Evolutionary conservation across 805 yeast species (phyloP).

Genomic region (Cyberlindnera suaveolens): DNA sequence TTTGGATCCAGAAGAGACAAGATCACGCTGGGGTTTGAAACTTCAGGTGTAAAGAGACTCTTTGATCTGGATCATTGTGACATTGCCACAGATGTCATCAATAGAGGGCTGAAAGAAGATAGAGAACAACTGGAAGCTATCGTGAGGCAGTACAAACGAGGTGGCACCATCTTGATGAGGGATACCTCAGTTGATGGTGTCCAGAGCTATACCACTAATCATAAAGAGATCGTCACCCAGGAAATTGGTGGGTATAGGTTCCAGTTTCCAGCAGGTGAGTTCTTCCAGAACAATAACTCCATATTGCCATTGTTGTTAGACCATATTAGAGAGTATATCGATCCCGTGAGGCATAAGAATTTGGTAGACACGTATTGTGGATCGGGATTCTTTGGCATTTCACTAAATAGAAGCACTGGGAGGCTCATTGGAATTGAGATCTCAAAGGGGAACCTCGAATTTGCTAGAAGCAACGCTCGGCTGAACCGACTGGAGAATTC

Average conservation of each 20-base stretch:
- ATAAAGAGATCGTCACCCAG: slow-evolving; percentile 73
- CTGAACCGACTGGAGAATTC: slow-evolving; percentile 69
- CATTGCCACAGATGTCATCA: slow-evolving; percentile 78
- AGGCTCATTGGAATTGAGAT: slow-evolving; percentile 89
- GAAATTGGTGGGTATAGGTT: slow-evolving; percentile 63
- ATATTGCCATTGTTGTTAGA: slow-evolving; percentile 77
- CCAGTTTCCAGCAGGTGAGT: slow-evolving; percentile 91
- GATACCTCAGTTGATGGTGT: slow-evolving; percentile 49
- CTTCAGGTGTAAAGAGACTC: slow-evolving; percentile 43
- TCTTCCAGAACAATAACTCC: slow-evolving; percentile 92
- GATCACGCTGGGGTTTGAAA: slow-evolving; percentile 73
- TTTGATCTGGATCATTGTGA: slow-evolving; percentile 87
- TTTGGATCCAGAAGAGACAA: slow-evolving; percentile 60
- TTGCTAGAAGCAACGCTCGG: slow-evolving; percentile 75
- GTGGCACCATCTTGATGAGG: slow-evolving; percentile 83
- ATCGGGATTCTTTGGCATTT: slow-evolving; percentile 84
- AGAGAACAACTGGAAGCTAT: slow-evolving; percentile 43
- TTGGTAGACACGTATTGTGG: slow-evolving; percentile 97
- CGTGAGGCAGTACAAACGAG: slow-evolving; percentile 49
- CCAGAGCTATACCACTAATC: slow-evolving; percentile 62
- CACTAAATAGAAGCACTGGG: slow-evolving; percentile 68
- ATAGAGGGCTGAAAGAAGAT: slow-evolving; percentile 64
- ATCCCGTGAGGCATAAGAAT: slow-evolving; percentile 41
- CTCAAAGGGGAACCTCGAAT: slow-evolving; percentile 80
- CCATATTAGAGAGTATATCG: slow-evolving; percentile 65